These are phyloP conservation scores for Sclerotinia minor DNA, from an alignment of 2,329 filamentous ascomycete genomes.

Conservation along the genomic window DNA sequence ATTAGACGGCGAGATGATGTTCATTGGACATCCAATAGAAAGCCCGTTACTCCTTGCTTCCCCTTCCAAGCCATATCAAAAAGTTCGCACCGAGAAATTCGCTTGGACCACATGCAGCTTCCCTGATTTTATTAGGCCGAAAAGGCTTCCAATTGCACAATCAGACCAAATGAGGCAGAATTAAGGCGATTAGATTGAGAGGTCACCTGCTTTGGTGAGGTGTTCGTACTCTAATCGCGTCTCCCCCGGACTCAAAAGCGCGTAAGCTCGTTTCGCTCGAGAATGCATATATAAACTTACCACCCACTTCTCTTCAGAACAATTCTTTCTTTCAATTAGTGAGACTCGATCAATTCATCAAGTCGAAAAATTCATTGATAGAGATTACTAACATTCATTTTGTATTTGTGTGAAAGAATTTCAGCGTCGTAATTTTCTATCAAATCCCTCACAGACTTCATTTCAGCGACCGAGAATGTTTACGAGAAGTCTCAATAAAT, in stretches of 20 bases:
- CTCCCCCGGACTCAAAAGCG: constrained; percentile 1
- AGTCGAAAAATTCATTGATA: background rate
- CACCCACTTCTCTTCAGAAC: constrained; percentile 12
- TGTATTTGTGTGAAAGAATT: constrained; percentile 5
- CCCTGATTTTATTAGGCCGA: background rate
- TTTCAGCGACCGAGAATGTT: constrained; percentile 35
- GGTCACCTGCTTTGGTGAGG: constrained; percentile 22
- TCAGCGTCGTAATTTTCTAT: constrained; percentile 9
- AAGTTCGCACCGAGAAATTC: constrained; percentile 9
- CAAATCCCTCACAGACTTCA: background rate
- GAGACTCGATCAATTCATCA: constrained; percentile 1
- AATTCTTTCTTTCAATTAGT: constrained; percentile 10
- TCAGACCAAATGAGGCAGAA: constrained; percentile 16
- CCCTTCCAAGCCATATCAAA: background rate
- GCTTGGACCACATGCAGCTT: constrained; percentile 16
- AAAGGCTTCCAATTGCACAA: background rate
- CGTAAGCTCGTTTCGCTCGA: constrained; percentile 21
- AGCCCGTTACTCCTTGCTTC: constrained; percentile 12
- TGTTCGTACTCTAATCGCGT: constrained; percentile 20
- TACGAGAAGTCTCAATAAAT: constrained; percentile 36
- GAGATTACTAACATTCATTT: constrained; percentile 7
- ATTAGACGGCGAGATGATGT: constrained; percentile 10
- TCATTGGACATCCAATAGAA: background rate
- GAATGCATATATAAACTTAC: constrained; percentile 10
- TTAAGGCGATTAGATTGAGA: constrained; percentile 2